Evolutionary conservation across 345 rosid species (phyloP).

Genomic region (Lenwebbia sp.): DNA sequence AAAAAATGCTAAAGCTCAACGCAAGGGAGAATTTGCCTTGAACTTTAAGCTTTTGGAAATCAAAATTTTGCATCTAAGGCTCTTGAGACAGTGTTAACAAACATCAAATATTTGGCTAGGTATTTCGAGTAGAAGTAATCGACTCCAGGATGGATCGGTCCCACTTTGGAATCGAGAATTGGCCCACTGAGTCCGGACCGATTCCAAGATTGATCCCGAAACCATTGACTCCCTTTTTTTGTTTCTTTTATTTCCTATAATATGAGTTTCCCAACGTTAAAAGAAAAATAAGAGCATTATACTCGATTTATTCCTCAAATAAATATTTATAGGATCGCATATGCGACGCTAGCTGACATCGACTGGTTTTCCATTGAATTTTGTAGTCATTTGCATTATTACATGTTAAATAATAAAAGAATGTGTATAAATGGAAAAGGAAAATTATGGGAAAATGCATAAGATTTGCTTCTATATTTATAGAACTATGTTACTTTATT

Average conservation of each 20-base stretch:
- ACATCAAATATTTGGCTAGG: background rate
- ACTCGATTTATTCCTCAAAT: background rate
- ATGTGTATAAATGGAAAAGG: background rate
- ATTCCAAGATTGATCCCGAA: background rate
- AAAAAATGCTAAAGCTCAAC: background rate
- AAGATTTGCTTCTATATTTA: background rate
- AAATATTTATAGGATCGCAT: fast-evolving
- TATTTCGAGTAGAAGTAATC: background rate
- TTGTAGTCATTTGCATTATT: background rate
- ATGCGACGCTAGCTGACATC: fast-evolving
- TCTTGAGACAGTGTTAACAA: fast-evolving
- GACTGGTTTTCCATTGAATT: background rate
- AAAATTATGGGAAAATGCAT: background rate
- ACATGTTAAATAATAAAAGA: background rate
- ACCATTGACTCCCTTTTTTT: background rate
- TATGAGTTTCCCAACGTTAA: background rate
- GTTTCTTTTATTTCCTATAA: background rate
- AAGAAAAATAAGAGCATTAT: background rate
- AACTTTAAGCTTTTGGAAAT: background rate
- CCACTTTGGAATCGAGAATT: fast-evolving
- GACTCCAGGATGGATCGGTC: background rate
- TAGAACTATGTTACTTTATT: background rate
- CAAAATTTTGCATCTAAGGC: background rate
- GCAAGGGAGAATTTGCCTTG: background rate
- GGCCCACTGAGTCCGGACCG: fast-evolving